Conservation (phyloP, 2,329 filamentous ascomycete species). For the Berkeleyomyces rouxiae region DNA sequence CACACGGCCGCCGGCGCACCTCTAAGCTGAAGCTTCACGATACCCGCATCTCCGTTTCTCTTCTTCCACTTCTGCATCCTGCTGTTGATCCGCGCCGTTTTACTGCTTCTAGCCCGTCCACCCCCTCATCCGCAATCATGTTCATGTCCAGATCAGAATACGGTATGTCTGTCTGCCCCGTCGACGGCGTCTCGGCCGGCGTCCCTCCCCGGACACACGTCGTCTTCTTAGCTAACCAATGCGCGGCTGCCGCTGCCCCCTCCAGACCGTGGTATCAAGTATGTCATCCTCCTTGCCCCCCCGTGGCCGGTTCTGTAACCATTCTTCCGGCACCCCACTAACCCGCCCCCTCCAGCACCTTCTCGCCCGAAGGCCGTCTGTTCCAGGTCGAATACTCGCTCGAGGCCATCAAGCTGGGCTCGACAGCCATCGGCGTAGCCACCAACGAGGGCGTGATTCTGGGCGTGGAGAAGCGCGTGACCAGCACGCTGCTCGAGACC, state of each 20-base stretch:
- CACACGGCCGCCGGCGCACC: background rate
- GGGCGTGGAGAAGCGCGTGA: conserved; percentile 97
- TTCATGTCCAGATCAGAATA: conserved; percentile 99
- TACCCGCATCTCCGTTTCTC: background rate
- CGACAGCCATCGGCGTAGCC: conserved; percentile 93
- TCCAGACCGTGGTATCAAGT: conserved; percentile 97
- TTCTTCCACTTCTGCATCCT: background rate
- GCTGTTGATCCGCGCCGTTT: background rate
- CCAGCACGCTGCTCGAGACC: conserved; percentile 89
- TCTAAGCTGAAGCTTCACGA: background rate
- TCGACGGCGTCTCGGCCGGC: background rate
- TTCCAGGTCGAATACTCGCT: conserved; percentile 99
- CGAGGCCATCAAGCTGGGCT: conserved; percentile 98
- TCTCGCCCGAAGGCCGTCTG: conserved; percentile 96
- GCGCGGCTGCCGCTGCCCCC: background rate
- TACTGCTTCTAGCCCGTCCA: background rate
- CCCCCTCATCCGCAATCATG: conserved; percentile 39
- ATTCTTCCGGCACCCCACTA: background rate
- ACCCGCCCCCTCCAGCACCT: conserved; percentile 48
- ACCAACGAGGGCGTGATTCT: conserved; percentile 91
- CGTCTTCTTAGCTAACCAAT: background rate
- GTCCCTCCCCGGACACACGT: background rate
- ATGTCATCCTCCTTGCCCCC: conserved; percentile 24
- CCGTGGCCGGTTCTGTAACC: background rate
- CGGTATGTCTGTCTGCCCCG: conserved; percentile 36